phyloP scores from a whole-genome alignment of 176 grass and related monocot genomes.

The Elymus sibiricus region DNA sequence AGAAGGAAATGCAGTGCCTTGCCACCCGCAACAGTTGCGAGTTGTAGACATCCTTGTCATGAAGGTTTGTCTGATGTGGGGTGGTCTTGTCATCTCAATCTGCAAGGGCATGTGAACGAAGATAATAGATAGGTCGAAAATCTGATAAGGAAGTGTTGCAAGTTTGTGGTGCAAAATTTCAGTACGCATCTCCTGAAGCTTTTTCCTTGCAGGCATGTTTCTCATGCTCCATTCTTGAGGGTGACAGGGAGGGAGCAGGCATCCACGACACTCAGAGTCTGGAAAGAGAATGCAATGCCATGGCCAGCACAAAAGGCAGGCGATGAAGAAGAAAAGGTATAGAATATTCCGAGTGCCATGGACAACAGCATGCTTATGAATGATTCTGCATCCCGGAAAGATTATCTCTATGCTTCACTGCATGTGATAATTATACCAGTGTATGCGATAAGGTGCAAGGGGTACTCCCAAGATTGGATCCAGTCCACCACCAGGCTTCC shows the following conservation, averaged over 20 bases:
- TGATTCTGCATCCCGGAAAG: background rate
- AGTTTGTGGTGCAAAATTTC: background rate
- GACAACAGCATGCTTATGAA: background rate
- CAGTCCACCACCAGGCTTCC: background rate
- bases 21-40: background rate
- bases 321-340: too few relatives aligned
- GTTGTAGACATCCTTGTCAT: background rate
- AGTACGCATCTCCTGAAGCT: background rate
- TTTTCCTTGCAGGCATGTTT: slow-evolving; percentile 1
- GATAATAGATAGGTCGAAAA: background rate
- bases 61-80: background rate
- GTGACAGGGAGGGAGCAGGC: background rate
- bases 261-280: background rate
- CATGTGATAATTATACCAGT: background rate
- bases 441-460: background rate
- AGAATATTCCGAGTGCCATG: background rate
- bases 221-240: background rate
- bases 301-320: background rate
- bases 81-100: background rate
- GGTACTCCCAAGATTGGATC: slow-evolving; percentile 20
- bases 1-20: background rate
- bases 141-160: background rate
- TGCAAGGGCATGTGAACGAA: background rate
- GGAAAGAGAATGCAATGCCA: background rate
- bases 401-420: background rate